Percentiles rank a stretch among this genome's conserved stretches.
Evolutionary conservation across 176 grass and related monocot genomes (phyloP).

Genomic region (Typha latifolia): DNA sequence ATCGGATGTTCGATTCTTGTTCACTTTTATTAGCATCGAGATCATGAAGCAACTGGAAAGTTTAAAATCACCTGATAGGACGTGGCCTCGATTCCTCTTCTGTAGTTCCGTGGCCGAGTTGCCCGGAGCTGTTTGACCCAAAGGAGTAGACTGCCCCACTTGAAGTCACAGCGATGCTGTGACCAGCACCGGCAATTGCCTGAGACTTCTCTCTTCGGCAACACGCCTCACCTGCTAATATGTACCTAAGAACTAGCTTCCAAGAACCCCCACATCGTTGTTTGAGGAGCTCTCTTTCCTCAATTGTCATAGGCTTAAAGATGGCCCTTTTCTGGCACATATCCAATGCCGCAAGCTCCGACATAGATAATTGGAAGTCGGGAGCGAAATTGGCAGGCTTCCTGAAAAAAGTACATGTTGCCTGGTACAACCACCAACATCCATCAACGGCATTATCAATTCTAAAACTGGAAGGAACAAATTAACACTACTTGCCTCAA

Average conservation of each 20-base stretch:
- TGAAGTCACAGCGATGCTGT: slow-evolving; percentile 71
- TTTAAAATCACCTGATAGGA: slow-evolving; percentile 58
- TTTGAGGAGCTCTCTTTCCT: slow-evolving; percentile 68
- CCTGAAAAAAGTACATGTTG: slow-evolving; percentile 76
- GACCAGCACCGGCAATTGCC: slow-evolving; percentile 67
- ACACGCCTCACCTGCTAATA: slow-evolving; percentile 70
- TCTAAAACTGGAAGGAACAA: slow-evolving; percentile 33
- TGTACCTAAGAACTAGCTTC: slow-evolving; percentile 92
- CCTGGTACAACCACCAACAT: slow-evolving; percentile 42
- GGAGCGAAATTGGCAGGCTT: slow-evolving; percentile 86
- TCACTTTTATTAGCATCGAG: slow-evolving; percentile 22
- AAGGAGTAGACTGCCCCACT: slow-evolving; percentile 58
- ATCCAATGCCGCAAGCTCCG: slow-evolving; percentile 79
- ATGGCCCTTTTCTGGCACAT: slow-evolving; percentile 84
- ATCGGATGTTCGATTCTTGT: slow-evolving; percentile 17
- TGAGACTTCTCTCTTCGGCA: slow-evolving; percentile 70
- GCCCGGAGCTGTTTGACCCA: slow-evolving; percentile 76
- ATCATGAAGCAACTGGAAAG: slow-evolving; percentile 31
- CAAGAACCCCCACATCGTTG: slow-evolving; percentile 59
- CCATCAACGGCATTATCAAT: slow-evolving; percentile 72
- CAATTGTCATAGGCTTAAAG: slow-evolving; percentile 62
- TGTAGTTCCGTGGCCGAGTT: slow-evolving; percentile 70
- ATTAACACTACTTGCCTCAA: slow-evolving; percentile 71
- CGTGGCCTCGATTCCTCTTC: slow-evolving; percentile 87
- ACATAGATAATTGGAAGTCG: slow-evolving; percentile 61